These are phyloP conservation scores for Blastobotrys attinorum DNA, from an alignment of 805 yeast genomes.

Conservation along the genomic window DNA sequence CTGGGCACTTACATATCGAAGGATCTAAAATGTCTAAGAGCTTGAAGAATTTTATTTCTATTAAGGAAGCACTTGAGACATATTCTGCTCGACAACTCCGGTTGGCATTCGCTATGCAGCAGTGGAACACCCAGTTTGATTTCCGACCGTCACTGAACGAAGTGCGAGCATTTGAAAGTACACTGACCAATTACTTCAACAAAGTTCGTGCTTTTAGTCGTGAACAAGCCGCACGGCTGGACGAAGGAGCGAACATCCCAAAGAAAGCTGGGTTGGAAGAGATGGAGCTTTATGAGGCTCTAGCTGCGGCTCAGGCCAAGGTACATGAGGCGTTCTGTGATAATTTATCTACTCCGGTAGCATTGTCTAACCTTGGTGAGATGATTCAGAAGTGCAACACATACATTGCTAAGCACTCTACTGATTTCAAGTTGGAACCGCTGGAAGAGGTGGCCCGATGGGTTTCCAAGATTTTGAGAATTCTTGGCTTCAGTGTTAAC, in stretches of 20 bases:
- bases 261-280: conserved; percentile 56
- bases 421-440: conserved; percentile 55
- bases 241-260: conserved; percentile 44
- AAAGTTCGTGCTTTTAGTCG: conserved; percentile 73
- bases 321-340: conserved; percentile 82
- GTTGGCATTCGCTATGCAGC: conserved; percentile 80
- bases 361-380: conserved; percentile 55
- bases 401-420: conserved; percentile 52
- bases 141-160: conserved; percentile 79
- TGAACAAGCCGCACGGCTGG: conserved; percentile 50
- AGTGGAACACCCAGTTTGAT: conserved; percentile 90
- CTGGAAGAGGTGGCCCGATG: conserved; percentile 56
- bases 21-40: conserved; percentile 98
- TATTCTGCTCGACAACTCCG: conserved; percentile 79
- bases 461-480: conserved; percentile 58
- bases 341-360: conserved; percentile 74
- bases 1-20: conserved; percentile 96
- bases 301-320: conserved; percentile 44
- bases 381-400: conserved; percentile 64
- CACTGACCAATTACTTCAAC: conserved; percentile 75
- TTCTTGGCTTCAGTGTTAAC: conserved; percentile 68
- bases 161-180: conserved; percentile 66
- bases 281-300: conserved; percentile 43
- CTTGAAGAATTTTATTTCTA: conserved; percentile 89
- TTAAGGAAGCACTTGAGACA: conserved; percentile 72